Evolutionary conservation across 352 stramenopile species (phyloP).

Genomic region (Phytophthora cryptogea): DNA sequence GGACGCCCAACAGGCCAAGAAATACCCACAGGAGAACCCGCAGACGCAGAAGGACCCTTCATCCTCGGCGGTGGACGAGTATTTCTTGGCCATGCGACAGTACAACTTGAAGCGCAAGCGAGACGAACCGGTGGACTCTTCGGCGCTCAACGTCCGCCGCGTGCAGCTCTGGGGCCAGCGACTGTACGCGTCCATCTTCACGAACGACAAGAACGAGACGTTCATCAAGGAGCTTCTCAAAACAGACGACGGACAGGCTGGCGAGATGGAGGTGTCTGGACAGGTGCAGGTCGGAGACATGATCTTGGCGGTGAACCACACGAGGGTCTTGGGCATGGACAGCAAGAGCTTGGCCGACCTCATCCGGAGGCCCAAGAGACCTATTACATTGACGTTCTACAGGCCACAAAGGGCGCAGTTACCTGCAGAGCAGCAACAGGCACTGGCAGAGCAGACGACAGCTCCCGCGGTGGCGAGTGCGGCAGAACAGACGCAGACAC

Average conservation of each 20-base stretch:
- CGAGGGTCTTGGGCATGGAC: constrained; percentile 35
- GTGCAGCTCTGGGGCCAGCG: constrained; percentile 63
- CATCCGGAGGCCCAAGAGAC: constrained; percentile 48
- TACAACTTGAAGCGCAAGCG: constrained; percentile 51
- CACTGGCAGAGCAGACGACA: neutral
- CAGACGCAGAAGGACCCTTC: constrained; percentile 6
- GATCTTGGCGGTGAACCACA: constrained; percentile 54
- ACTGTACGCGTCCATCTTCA: constrained; percentile 74
- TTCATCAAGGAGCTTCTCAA: constrained; percentile 57
- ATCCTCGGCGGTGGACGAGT: constrained; percentile 7
- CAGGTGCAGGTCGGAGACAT: constrained; percentile 57
- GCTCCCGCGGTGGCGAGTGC: neutral
- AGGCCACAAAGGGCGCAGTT: constrained; percentile 17
- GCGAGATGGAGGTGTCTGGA: constrained; percentile 67
- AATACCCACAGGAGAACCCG: constrained; percentile 33
- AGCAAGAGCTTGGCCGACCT: constrained; percentile 52
- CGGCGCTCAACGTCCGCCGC: constrained; percentile 9
- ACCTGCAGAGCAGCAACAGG: constrained; percentile 2
- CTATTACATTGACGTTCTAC: constrained; percentile 54
- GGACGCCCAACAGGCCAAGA: constrained; percentile 46
- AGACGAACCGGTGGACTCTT: constrained; percentile 19
- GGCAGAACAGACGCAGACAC: neutral
- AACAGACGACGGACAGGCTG: constrained; percentile 46
- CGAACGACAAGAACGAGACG: constrained; percentile 48
- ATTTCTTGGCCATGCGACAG: constrained; percentile 37